Base-by-base conservation (phyloP, 2,329 filamentous ascomycete species). In the Dactylellina drechsleri region DNA sequence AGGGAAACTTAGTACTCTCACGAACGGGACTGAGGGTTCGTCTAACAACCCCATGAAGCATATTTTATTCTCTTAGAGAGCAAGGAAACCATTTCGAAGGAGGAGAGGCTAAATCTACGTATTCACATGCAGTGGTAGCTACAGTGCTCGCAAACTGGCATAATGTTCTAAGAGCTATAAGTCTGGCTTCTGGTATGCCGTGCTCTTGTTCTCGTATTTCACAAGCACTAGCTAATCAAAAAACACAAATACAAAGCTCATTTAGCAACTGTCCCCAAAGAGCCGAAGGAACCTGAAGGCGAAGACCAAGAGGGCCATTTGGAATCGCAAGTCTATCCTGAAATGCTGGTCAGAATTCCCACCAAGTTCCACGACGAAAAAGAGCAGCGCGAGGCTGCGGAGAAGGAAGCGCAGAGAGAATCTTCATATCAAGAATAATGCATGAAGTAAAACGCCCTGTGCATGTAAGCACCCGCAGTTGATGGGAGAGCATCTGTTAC, bases 121-220 rank as follows among this genome's bases (percentile, higher is more conserved):
- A 36, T 13, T 13, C 16, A 18, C 16, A 12, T 23, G 12, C 18
- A 92, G 91, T 91, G 74, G 92, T 96, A 79, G 92, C 92, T 45
- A 87, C 90, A n/a, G 92, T 96, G 20, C 85, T 96, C 81, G 87
- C 90, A 62, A 96, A 95, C 81, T 96, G 92, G 92, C 90, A 93
- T 82, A 93, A 92, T 79, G 92, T 96, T 77, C 85, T 96, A 74
- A 86, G 90, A 77, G 91, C 91, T 49, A 93, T 96, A 80, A 91
- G 91, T 80, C 93, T 95, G 91, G 92, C 92, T 76, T 93, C 91
- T 74, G 86, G 91, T 93, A 60, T 53, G 50, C 15, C 5, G 10
- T 23, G 85, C 80, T 88, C 83, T 28, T 66, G 52, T 78, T 64
- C 23, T 54, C 26, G 12, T 26, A 23, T 52, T 43, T 50, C 57